Evolutionary conservation across 208 protist species (phyloP), one percentile per base, ranked within the genome.

Genomic region (Trypanosoma theileri): DNA sequence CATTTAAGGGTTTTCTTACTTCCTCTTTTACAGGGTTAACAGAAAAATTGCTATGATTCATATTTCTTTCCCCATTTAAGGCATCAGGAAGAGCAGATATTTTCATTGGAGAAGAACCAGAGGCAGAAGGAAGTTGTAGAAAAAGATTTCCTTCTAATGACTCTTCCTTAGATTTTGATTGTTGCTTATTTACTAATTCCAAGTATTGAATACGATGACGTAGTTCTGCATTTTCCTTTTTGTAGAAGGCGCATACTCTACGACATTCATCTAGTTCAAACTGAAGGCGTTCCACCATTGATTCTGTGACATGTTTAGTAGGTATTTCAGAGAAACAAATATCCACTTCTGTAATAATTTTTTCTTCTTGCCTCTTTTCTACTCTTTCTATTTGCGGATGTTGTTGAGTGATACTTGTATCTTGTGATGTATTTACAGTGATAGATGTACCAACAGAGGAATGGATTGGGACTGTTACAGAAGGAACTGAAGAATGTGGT

Each of bases 151-250:
- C 14, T 21, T 68, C 62, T 41, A 62, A 35, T 10, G 59, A 35
- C 54, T 44, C 58, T 16, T 44, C 21, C 19, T 76, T 76, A 19
- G 41, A 21, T 14, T 22, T 26, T 7, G n/a, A 35, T 24, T 55
- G 56, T 28, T 40, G 3, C 28, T 51, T 50, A 63, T 31, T 54
- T 45, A 21, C 59, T 9, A 19, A 45, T 51, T 58, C 40, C 42
- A 76, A 46, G 13, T 65, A 44, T 35, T 61, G 45, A 63, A 70
- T 45, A 31, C 40, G 26, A 19, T 31, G 21, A 26, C 41, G 57
- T 16, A 76, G 59, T 8, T 48, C 57, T 14, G 0, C 63, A 52
- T 69, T 76, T 56, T 69, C 64, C 21, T 48, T 48, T n/a, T 63
- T 53, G 44, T 61, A 76, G n/a, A 57, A 55, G 2, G 35, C 22